These are phyloP conservation scores for Fusarium paranaense DNA, from an alignment of 2,329 filamentous ascomycete genomes.

Conservation along the genomic window DNA sequence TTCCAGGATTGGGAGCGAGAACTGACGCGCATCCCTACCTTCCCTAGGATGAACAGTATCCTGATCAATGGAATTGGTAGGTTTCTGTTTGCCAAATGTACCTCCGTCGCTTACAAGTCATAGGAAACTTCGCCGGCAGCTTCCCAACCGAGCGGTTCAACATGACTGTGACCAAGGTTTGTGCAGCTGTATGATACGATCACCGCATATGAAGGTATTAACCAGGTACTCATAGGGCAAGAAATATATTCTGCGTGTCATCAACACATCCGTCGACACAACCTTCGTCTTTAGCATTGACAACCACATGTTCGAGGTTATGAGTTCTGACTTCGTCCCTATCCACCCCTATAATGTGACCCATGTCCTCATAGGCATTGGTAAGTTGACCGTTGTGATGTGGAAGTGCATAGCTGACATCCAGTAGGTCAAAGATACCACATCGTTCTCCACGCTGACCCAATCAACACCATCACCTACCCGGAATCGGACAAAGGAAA, in stretches of 20 bases:
- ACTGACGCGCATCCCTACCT: not conserved
- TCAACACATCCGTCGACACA: constrained; percentile 12
- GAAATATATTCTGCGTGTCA: constrained; percentile 8
- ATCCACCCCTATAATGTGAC: not conserved
- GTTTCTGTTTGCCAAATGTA: not conserved
- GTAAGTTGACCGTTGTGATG: not conserved
- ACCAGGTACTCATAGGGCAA: not conserved
- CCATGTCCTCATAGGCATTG: not conserved
- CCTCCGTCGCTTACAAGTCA: not conserved
- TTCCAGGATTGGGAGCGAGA: constrained; percentile 14
- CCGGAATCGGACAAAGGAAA: not conserved
- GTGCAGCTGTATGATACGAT: not conserved
- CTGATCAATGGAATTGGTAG: not conserved
- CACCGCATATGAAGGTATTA: not conserved
- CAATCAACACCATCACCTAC: not conserved
- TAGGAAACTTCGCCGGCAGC: not conserved
- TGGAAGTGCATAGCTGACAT: not conserved
- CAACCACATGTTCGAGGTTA: constrained; percentile 6
- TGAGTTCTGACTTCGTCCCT: constrained; percentile 12
- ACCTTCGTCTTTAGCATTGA: constrained; percentile 10
- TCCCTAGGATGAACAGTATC: constrained; percentile 6
- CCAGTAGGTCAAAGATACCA: not conserved
- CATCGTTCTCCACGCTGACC: not conserved
- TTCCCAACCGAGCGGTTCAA: not conserved
- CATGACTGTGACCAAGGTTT: not conserved